Percentiles rank a stretch among this genome's conserved stretches.
Conservation (phyloP, 495 filamentous ascomycete genomes). For the Aspergillus haitiensis region DNA sequence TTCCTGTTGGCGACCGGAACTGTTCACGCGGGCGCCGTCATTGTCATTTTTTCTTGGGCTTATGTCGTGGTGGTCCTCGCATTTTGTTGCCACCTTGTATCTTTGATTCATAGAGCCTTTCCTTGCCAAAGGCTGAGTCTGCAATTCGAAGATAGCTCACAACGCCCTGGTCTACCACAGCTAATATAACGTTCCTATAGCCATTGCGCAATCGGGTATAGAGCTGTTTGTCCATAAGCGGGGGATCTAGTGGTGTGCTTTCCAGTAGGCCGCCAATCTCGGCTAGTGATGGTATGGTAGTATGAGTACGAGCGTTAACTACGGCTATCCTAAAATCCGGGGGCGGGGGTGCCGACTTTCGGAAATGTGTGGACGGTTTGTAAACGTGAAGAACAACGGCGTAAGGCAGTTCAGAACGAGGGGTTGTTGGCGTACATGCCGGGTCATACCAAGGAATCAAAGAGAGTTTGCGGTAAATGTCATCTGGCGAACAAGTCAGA, state of each 20-base stretch:
- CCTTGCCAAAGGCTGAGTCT: constrained; percentile 77
- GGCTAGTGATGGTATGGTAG: constrained; percentile 65
- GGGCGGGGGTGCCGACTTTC: constrained; percentile 68
- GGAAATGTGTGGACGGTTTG: constrained; percentile 71
- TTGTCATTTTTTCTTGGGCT: constrained; percentile 42
- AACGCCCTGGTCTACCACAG: constrained; percentile 85
- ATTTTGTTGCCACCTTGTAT: constrained; percentile 35
- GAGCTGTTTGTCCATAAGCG: constrained; percentile 50
- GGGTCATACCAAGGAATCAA: constrained; percentile 77
- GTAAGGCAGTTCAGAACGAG: constrained; percentile 53
- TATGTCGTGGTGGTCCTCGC: constrained; percentile 31
- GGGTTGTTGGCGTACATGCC: constrained; percentile 21
- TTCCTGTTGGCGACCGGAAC: not conserved
- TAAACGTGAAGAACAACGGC: constrained; percentile 73
- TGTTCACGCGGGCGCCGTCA: not conserved
- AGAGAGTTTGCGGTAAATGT: constrained; percentile 73
- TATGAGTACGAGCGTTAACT: constrained; percentile 66
- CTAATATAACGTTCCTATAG: constrained; percentile 78
- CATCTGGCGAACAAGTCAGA: constrained; percentile 33
- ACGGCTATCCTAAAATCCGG: constrained; percentile 86
- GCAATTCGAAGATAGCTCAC: constrained; percentile 80
- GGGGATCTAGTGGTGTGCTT: constrained; percentile 64
- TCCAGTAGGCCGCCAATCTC: constrained; percentile 71
- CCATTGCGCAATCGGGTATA: constrained; percentile 80
- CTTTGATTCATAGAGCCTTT: constrained; percentile 57